Percentiles rank a stretch among this genome's conserved stretches.
phyloP scores from a whole-genome alignment of 1,284 basidiomycete species.

The Irpex sp. region DNA sequence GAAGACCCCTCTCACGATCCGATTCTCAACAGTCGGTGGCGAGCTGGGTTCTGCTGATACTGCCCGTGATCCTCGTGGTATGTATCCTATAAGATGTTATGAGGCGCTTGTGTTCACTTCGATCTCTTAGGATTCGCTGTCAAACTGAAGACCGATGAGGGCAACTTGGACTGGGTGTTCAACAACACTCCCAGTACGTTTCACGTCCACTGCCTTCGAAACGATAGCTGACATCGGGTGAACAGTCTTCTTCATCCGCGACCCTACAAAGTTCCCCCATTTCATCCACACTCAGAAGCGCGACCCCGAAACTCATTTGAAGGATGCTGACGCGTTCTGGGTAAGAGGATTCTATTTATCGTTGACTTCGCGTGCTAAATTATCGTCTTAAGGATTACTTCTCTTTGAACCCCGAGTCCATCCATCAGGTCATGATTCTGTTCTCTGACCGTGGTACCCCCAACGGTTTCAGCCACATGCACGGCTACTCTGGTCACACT shows the following conservation, averaged over 20 bases:
- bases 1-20: constrained; percentile 68
- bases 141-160: constrained; percentile 88
- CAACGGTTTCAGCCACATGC: constrained; percentile 76
- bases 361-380: background rate
- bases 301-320: constrained; percentile 85
- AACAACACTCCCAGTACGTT: constrained; percentile 73
- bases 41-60: constrained; percentile 88
- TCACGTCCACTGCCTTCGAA: background rate
- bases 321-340: constrained; percentile 82
- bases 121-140: constrained; percentile 62
- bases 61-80: constrained; percentile 84
- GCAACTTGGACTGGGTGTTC: constrained; percentile 89
- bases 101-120: background rate
- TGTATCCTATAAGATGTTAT: background rate
- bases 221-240: background rate
- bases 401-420: constrained; percentile 86
- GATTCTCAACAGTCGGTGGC: constrained; percentile 88
- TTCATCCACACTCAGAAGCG: constrained; percentile 97
- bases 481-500: constrained; percentile 94
- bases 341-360: constrained; percentile 32
- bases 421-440: constrained; percentile 88
- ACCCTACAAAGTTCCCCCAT: constrained; percentile 83
- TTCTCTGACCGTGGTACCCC: constrained; percentile 93
- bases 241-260: constrained; percentile 78
- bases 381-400: constrained; percentile 70